Evolutionary conservation across 1,284 basidiomycete species (phyloP), one percentile per base, ranked within the genome.

Genomic region (Rhizoctonia solani): DNA sequence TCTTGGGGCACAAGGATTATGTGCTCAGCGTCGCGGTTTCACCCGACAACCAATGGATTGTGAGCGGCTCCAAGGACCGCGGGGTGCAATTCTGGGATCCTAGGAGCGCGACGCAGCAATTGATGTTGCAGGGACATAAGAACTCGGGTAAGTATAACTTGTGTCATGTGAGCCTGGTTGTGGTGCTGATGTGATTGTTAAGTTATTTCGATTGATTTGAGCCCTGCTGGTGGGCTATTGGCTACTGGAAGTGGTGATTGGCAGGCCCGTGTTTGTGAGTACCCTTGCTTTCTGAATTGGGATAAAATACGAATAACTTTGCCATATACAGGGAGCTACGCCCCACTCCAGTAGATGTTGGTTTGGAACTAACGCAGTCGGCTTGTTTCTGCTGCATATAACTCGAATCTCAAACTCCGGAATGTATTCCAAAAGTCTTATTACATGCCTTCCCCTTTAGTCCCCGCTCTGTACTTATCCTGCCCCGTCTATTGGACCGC

Each of bases 61-160:
- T 93, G 2, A 93, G 91, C 21, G 92, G 93, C 25, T 93, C 91
- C 21, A 95, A 95, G 76, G 94, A 97, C 77, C 85, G 93, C 23
- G 87, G 88, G 1, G 91, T 96, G 39, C 88, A 92, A 75, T 90
- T 94, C 75, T 96, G 93, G 92, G 90, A 95, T 74, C 85, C 89
- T 16, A 81, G 81, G 69, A 85, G 83, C 4, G 90, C 86, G 1
- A 84, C 87, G 71, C 84, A 89, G 46, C 92, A 94, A 74, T 87
- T 92, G 72, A 88, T 93, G 81, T 79, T 96, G 5, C 91, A 93
- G 76, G 93, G 92, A 1, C 93, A 95, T 78, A 94, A 93, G 78
- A 95, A 95, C 75, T 89, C 89, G 42, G 87, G 83, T 87, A 63
- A 52, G 82, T 75, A 50, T 34, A 27, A 56, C 32, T 59, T 53